Conservation (phyloP, 192 early-diverging fungal genomes). For the Podila epicladia region DNA sequence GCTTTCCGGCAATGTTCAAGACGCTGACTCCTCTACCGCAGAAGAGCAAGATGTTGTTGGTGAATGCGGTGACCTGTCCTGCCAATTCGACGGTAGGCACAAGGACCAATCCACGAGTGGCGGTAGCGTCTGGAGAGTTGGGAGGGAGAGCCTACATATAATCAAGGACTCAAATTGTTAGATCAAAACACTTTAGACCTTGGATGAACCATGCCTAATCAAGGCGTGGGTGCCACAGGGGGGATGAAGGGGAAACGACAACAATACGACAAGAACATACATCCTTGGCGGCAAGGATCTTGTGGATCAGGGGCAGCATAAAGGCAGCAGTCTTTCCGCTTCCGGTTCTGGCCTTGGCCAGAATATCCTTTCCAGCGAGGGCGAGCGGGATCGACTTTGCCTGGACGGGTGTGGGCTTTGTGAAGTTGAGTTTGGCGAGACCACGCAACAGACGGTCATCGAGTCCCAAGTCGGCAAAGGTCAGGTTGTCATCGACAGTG, state of each 20-base stretch:
- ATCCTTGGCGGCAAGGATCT: constrained; percentile 82
- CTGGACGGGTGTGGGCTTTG: constrained; percentile 91
- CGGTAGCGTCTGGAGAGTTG: constrained; percentile 43
- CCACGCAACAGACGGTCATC: constrained; percentile 91
- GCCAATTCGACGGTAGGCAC: constrained; percentile 97
- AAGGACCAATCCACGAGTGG: constrained; percentile 75
- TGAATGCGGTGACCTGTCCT: constrained; percentile 85
- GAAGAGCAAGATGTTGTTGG: constrained; percentile 79
- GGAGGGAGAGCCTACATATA: constrained; percentile 37
- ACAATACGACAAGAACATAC: constrained; percentile 25
- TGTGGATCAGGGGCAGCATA: constrained; percentile 90
- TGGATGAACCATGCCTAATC: background rate
- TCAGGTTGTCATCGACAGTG: constrained; percentile 41
- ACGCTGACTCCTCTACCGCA: constrained; percentile 71
- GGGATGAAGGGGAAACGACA: background rate
- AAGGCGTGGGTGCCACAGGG: background rate
- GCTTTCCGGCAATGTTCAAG: constrained; percentile 72
- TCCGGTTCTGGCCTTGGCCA: constrained; percentile 93
- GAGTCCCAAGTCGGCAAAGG: constrained; percentile 57
- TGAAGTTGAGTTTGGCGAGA: constrained; percentile 83
- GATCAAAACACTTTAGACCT: background rate
- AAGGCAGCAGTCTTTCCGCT: constrained; percentile 98
- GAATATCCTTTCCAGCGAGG: constrained; percentile 91
- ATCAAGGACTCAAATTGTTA: constrained; percentile 1
- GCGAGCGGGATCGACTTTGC: constrained; percentile 89